Base-by-base conservation (phyloP, 83 land plant species). In the Picea engelmannii region DNA sequence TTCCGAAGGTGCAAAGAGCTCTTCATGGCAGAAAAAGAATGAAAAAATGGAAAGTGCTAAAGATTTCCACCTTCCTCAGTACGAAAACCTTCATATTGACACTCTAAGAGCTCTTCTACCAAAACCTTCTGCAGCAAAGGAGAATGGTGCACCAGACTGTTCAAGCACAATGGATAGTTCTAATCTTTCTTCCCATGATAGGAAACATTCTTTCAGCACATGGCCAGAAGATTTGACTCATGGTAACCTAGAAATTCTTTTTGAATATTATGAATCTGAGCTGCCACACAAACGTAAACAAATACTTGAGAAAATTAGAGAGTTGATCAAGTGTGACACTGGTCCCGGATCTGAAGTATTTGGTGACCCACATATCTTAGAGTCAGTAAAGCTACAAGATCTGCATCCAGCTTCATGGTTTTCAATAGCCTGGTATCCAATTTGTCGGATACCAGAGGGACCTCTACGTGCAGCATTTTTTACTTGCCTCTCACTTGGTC, bases 381-480 rank as follows among this genome's bases (percentile, higher is more conserved):
- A 66, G 3, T 76, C 18, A 31, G 5, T 85, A n/a, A 44, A 76
- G 62, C 42, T 81, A 13, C 13, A 31, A 42, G 80, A 81, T 62
- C 74, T 87, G 24, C 89, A 87, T 47, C 89, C 86, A 15, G 82
- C 82, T 31, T 87, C 89, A 38, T 87, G 89, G 89, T 87, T 78
- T 71, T 81, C 89, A 74, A 89, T 90, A 25, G 92, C 94, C n/a
- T 92, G 94, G 94, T 92, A 92, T 84, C 94, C 94, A 25, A 89
- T 89, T 7, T 92, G 86, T 69, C 80, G 90, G n/a, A 89, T 92
- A 24, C 92, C 94, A 18, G 94, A 89, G n/a, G 92, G 86, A 2
- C 83, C 79, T 20, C 78, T 92, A 38, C 88, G 86, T 81, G 88
- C 94, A 35, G 85, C 94, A 76, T 92, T 92, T 70, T 86, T 92